Conservation (phyloP, 352 stramenopile genomes). For the Phytophthora cryptogea region DNA sequence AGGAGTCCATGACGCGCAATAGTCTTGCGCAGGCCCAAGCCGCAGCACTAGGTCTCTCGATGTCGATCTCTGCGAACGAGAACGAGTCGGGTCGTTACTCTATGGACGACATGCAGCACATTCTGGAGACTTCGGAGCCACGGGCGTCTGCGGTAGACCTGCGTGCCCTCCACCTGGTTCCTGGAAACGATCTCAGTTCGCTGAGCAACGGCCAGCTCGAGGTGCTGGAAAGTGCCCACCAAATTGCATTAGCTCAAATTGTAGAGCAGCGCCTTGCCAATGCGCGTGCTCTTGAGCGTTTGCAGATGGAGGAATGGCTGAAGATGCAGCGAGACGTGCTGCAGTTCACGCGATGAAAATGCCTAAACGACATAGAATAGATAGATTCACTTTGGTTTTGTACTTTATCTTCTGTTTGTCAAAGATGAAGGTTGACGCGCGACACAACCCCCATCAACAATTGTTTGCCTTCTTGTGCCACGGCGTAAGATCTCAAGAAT, state of each 20-base stretch:
- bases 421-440: not conserved
- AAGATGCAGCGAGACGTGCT: conserved; percentile 72
- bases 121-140: conserved; percentile 43
- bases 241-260: conserved; percentile 60
- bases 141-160: conserved; percentile 48
- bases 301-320: conserved; percentile 74
- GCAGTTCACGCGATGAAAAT: conserved; percentile 38
- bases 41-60: conserved; percentile 50
- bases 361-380: conserved; percentile 27
- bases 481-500: conserved; percentile 13
- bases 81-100: conserved; percentile 25
- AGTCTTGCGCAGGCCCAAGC: conserved; percentile 69
- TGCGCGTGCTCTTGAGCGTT: conserved; percentile 60
- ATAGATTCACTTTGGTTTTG: conserved; percentile 29
- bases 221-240: conserved; percentile 67
- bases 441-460: conserved; percentile 1
- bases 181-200: conserved; percentile 46
- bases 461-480: not conserved
- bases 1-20: conserved; percentile 59
- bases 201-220: conserved; percentile 83
- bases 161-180: conserved; percentile 50
- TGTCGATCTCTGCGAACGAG: conserved; percentile 21
- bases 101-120: conserved; percentile 53
- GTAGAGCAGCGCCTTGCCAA: conserved; percentile 62
- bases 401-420: conserved; percentile 22